Conservation (phyloP, 805 yeast species). For the Starmerella vaccinii region DNA sequence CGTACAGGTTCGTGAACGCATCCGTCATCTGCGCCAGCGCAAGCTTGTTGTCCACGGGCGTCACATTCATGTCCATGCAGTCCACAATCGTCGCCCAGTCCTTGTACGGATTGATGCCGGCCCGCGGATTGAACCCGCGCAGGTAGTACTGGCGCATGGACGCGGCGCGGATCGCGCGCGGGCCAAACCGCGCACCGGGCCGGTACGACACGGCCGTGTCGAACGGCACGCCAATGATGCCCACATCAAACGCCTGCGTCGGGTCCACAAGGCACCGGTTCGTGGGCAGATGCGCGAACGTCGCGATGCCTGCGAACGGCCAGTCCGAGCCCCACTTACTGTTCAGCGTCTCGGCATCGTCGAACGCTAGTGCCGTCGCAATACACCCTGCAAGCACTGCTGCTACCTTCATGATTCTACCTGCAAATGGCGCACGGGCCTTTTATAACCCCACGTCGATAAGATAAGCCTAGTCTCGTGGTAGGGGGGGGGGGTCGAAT, state of each 20-base stretch:
- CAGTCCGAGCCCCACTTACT: conserved; percentile 64
- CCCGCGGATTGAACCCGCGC: conserved; percentile 62
- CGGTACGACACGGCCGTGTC: conserved; percentile 74
- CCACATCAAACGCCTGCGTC: conserved; percentile 50
- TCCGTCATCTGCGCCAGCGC: conserved; percentile 54
- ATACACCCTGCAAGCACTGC: not conserved
- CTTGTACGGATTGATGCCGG: conserved; percentile 50
- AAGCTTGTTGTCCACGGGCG: conserved; percentile 56
- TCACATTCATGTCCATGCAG: conserved; percentile 60
- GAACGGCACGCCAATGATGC: conserved; percentile 68
- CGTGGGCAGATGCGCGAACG: conserved; percentile 65
- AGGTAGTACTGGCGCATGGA: conserved; percentile 49
- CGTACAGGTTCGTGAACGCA: conserved; percentile 46
- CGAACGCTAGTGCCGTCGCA: conserved; percentile 9
- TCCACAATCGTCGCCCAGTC: conserved; percentile 47
- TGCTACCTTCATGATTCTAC: not conserved
- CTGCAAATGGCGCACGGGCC: no score
- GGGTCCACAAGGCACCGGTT: conserved; percentile 45
- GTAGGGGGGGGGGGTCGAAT: not conserved
- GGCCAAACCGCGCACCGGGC: conserved; percentile 79
- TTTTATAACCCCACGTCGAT: no score
- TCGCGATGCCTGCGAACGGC: conserved; percentile 41
- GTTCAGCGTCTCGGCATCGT: conserved; percentile 30
- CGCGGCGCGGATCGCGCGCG: conserved; percentile 34
- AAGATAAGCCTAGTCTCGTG: not conserved